Evolutionary conservation across 306 rosid genomes (phyloP), one percentile per base, ranked within the genome.

Genomic region (Alnus rubra): DNA sequence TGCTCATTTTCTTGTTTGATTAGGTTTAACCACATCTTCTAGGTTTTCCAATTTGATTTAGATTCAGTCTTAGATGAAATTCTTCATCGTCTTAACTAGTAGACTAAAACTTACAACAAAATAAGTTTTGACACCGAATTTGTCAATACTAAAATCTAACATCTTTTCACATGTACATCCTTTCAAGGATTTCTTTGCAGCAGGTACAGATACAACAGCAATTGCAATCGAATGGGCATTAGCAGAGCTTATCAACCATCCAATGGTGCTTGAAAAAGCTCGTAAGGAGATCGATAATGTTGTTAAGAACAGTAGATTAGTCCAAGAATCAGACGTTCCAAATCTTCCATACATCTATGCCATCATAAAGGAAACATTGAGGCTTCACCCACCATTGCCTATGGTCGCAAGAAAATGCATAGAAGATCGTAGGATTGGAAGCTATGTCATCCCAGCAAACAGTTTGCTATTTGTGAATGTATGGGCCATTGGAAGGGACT

Each of bases 401-500:
- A 72, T 86, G 33, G 44, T 85, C 0, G 31, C 78, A 14, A 78
- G 97, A 85, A 82, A 80, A 39, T 87, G 84, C 12, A 76, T 79
- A 0, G n/a, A 76, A 42, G 75, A 77, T 5, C 83, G 90, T 51
- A 83, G 78, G 33, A 60, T 91, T 2, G 50, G 76, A 0, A 80
- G 80, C 3, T 89, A 48, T 33, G 80, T 80, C 13, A 82, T 89
- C 23, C 89, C 92, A 1, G 68, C 59, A 23, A 78, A 84, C 53
- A 86, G 88, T 6, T 42, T 69, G 8, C 50, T 88, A 0, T 85
- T 86, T 16, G 60, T 86, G 31, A 89, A 91, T 35, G 73, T 55
- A 2, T 88, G 86, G 82, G 81, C 89, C 1, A 89, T 91, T 0
- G 88, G 85, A 74, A 83, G 97, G 44, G 92, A 91, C n/a, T 87